Percentiles rank a stretch among this genome's conserved stretches.
Evolutionary conservation across 176 grass and related monocot species (phyloP).

Genomic region (Tuctoria greenei): DNA sequence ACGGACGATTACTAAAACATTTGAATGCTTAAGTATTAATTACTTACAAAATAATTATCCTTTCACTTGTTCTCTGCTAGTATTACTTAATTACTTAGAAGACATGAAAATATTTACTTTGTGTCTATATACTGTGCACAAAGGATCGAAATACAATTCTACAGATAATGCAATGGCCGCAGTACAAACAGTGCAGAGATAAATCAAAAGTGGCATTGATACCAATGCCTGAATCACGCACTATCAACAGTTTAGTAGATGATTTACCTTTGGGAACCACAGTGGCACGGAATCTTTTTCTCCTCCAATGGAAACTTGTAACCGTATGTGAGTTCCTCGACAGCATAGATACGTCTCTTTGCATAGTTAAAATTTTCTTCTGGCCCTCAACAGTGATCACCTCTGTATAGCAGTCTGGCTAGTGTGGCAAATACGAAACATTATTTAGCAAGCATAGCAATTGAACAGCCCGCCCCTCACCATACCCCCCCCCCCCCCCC

Average conservation of each 20-base stretch:
- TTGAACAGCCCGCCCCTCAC: no score
- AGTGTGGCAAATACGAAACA: conserved; percentile 10
- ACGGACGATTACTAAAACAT: conserved; percentile 4
- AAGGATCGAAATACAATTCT: neutral
- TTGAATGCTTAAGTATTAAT: neutral
- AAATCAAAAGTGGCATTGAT: neutral
- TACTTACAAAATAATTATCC: conserved; percentile 7
- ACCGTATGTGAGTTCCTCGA: conserved; percentile 94
- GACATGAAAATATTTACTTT: conserved; percentile 5
- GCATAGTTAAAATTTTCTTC: conserved; percentile 98
- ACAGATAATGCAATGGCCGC: neutral
- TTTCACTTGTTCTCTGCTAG: neutral
- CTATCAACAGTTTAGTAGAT: conserved; percentile 5
- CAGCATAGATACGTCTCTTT: conserved; percentile 83
- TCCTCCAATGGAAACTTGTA: conserved; percentile 99
- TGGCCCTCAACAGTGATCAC: conserved; percentile 94
- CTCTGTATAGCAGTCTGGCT: conserved; percentile 98
- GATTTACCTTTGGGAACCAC: conserved; percentile 84
- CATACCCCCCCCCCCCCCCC: neutral
- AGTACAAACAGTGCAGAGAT: neutral
- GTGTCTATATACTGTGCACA: neutral
- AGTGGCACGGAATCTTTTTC: conserved; percentile 92
- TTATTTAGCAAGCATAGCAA: conserved; percentile 27
- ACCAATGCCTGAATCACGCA: neutral
- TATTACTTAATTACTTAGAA: neutral